A percentile compares a stretch with the other conserved stretches of the same genome.
phyloP scores from a whole-genome alignment of 768 basidiomycete species.

The Termitomyces sp. region DNA sequence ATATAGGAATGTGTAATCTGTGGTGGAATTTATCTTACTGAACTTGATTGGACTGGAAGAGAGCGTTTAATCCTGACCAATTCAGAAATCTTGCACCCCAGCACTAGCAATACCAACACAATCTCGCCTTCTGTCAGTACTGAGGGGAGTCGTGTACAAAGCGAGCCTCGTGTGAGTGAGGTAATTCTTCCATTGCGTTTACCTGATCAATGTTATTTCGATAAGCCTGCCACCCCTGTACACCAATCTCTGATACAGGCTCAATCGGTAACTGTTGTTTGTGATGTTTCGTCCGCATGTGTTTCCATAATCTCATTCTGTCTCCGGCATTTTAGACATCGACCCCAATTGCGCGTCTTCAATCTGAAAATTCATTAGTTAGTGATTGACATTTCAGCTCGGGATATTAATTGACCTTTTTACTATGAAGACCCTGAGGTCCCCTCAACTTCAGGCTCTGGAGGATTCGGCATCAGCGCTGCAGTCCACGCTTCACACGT shows the following conservation, averaged over 20 bases:
- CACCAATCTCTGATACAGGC: background rate
- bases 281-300: background rate
- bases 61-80: conserved; percentile 36
- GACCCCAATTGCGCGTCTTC: background rate
- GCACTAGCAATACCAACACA: background rate
- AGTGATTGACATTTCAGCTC: conserved; percentile 1
- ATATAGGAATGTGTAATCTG: conserved; percentile 78
- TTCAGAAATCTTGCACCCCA: background rate
- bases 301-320: background rate
- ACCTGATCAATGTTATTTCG: background rate
- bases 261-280: background rate
- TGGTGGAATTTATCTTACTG: conserved; percentile 51
- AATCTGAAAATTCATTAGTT: conserved; percentile 1
- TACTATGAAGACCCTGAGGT: background rate
- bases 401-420: background rate
- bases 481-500: conserved; percentile 44
- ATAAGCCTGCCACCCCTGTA: background rate
- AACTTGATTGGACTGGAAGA: conserved; percentile 47
- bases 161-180: conserved; percentile 8
- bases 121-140: background rate
- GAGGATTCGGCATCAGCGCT: conserved; percentile 42
- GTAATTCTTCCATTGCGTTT: background rate
- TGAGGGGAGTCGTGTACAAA: background rate
- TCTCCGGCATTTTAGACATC: background rate
- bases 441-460: conserved; percentile 18